Evolutionary conservation across 176 grass and related monocot genomes (phyloP).

Genomic region (Chloris gayana): DNA sequence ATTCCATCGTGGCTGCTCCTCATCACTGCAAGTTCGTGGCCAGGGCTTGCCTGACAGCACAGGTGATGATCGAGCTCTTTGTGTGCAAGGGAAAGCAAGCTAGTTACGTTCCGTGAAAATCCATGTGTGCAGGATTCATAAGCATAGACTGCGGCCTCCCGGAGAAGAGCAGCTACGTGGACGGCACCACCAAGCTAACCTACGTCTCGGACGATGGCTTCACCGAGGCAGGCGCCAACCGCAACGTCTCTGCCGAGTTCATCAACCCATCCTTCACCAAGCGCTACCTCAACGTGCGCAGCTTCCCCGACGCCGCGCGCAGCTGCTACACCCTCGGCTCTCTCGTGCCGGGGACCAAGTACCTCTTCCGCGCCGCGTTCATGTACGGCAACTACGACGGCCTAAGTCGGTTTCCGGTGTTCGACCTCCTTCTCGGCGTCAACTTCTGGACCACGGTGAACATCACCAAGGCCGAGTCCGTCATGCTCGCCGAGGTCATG

Average conservation of each 20-base stretch:
- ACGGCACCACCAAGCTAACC: conserved; percentile 24
- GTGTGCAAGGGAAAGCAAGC: not conserved
- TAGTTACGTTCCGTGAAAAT: not conserved
- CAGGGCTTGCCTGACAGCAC: not conserved
- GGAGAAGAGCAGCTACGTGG: conserved; percentile 35
- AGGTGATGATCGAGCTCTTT: not conserved
- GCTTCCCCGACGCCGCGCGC: conserved; percentile 44
- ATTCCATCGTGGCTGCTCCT: too few relatives aligned
- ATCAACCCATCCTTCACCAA: not conserved
- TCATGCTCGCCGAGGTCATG: conserved; percentile 24
- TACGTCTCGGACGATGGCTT: conserved; percentile 42
- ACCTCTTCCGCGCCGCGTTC: conserved; percentile 51
- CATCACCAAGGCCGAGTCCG: not conserved
- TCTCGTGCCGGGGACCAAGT: conserved; percentile 37
- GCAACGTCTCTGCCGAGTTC: conserved; percentile 42
- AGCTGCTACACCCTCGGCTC: conserved; percentile 63
- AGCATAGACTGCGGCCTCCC: conserved; percentile 64
- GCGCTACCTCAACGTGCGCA: conserved; percentile 34
- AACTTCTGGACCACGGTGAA: conserved; percentile 59
- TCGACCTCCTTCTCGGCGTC: conserved; percentile 7
- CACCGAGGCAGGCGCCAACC: conserved; percentile 49
- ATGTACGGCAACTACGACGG: conserved; percentile 70
- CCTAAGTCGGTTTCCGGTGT: conserved; percentile 12
- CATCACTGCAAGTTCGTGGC: conserved; percentile 18
- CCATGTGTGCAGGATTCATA: conserved; percentile 49